phyloP scores from a whole-genome alignment of 805 yeast genomes.

The Saccharomycopsis javanensis region DNA sequence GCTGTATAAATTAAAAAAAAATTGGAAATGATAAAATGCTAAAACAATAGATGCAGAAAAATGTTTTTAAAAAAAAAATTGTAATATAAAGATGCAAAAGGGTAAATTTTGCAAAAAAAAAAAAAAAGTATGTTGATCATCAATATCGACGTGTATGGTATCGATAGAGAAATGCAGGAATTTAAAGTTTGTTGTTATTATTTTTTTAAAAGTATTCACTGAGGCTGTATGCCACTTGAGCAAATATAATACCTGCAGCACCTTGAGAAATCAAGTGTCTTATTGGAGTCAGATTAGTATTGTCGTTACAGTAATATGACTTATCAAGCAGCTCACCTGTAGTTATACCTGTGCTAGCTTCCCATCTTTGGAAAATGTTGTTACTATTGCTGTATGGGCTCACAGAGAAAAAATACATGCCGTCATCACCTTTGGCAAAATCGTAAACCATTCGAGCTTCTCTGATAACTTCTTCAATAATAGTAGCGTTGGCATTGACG shows the following conservation, averaged over 20 bases:
- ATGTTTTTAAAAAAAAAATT: neutral
- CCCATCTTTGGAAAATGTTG: slow-evolving; percentile 4
- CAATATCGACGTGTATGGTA: too few relatives aligned
- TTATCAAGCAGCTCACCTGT: neutral
- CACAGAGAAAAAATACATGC: slow-evolving; percentile 21
- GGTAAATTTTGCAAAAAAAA: neutral
- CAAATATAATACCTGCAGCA: slow-evolving; percentile 60
- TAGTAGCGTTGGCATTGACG: slow-evolving; percentile 38
- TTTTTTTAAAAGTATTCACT: neutral
- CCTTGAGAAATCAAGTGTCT: slow-evolving; percentile 54
- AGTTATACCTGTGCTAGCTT: neutral
- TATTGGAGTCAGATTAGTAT: slow-evolving; percentile 28
- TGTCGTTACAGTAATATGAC: slow-evolving; percentile 20
- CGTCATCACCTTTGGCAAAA: slow-evolving; percentile 30
- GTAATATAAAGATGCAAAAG: too few relatives aligned
- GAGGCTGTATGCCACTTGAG: slow-evolving; percentile 26
- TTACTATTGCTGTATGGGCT: neutral
- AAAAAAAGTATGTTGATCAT: too few relatives aligned
- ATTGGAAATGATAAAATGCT: too few relatives aligned
- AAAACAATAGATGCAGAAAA: neutral
- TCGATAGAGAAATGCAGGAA: too few relatives aligned
- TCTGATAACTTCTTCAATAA: slow-evolving; percentile 31
- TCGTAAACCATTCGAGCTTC: slow-evolving; percentile 12
- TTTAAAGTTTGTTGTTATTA: too few relatives aligned
- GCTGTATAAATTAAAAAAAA: neutral